Evolutionary conservation across 257 asterid species (phyloP), one percentile per base, ranked within the genome.

Genomic region (Scutellaria minor): DNA sequence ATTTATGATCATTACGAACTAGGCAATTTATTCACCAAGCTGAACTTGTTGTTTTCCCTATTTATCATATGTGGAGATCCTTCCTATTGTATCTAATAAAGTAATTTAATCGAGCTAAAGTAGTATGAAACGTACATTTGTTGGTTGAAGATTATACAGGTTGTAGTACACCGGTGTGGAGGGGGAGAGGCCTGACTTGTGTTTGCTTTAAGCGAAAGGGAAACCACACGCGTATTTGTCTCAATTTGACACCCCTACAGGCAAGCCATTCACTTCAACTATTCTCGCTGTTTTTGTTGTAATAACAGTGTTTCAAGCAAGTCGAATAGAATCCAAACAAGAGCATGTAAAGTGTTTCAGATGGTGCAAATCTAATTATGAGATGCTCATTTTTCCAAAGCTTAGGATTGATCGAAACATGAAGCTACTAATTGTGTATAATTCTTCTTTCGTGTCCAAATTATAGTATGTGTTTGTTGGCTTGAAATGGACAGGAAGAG

Each of bases 141-240:
- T 50, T 68, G 71, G 70, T 68, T 75, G 79, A 86, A 82, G 90
- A 88, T 75, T 83, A 81, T 78, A 78, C 88, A 40, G 66, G 79
- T 41, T 83, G 90, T 57, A 80, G 81, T 14, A 46, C 83, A 15
- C 87, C 91, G 6, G 66, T 78, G 65, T 85, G 97, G 90, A 86
- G 81, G 87, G 90, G 89, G 60, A 90, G 81, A 75, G 73, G 86
- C 77, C 79, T 87, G 56, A 84, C 96, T 46, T 90, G 93, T 80
- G 94, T 90, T 81, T 90, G 97, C 89, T 88, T 90, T 77, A 88
- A 85, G 79, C 71, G 81, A 48, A 87, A 84, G 81, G 97, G 92
- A 77, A 72, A 53, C 73, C 54, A 64, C 70, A 78, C 75, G 10
- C 82, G 86, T 6, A 64, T 84, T 68, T 87, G 85, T 85, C 66